Evolutionary conservation across 345 rosid genomes (phyloP).

Genomic region (Bruguiera parviflora): DNA sequence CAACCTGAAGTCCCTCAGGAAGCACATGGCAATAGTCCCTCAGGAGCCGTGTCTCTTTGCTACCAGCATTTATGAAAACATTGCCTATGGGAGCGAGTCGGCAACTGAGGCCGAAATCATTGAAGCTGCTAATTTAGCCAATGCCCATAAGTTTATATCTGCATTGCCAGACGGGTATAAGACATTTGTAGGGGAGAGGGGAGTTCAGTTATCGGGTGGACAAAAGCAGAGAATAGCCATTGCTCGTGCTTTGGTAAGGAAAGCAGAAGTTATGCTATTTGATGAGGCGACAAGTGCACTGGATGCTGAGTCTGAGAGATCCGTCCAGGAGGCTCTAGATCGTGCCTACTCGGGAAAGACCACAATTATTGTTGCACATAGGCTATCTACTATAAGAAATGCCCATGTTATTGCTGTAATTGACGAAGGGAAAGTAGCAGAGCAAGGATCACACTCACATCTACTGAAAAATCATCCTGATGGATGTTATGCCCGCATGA

Average conservation of each 20-base stretch:
- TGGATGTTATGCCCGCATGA: conserved; percentile 87
- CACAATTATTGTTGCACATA: conserved; percentile 83
- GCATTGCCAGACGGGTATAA: conserved; percentile 76
- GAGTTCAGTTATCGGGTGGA: conserved; percentile 94
- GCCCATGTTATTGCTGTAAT: conserved; percentile 86
- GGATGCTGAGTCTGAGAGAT: conserved; percentile 88
- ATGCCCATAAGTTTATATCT: conserved; percentile 86
- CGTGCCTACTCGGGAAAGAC: conserved; percentile 90
- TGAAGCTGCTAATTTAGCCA: conserved; percentile 89
- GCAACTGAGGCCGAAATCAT: conserved; percentile 86
- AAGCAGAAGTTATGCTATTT: conserved; percentile 83
- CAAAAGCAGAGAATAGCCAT: conserved; percentile 89
- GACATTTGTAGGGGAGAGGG: conserved; percentile 85
- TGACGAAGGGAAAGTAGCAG: conserved; percentile 91
- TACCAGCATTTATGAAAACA: conserved; percentile 77
- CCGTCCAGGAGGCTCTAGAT: conserved; percentile 91
- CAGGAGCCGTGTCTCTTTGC: conserved; percentile 95
- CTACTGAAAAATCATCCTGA: conserved; percentile 79
- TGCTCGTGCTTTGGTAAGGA: conserved; percentile 77
- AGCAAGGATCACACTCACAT: conserved; percentile 89
- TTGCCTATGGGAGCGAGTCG: conserved; percentile 81
- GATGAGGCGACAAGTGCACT: conserved; percentile 98
- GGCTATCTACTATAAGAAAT: conserved; percentile 81
- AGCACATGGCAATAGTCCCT: conserved; percentile 88
- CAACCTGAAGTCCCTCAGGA: conserved; percentile 83